Evolutionary conservation across 345 rosid species (phyloP).

Genomic region (Moringa oleifera): DNA sequence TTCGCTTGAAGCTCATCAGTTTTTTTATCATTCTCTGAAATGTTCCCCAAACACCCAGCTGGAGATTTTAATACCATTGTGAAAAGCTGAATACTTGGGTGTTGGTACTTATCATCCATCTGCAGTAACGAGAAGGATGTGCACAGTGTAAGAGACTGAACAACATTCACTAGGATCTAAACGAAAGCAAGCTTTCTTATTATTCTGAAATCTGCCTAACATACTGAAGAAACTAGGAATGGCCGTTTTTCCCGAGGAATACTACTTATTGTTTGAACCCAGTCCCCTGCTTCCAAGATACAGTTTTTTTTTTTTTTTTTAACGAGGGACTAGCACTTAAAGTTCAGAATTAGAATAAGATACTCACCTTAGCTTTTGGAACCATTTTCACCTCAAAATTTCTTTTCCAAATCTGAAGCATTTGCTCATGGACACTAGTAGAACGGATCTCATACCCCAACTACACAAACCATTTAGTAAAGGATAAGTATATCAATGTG

Average conservation of each 20-base stretch:
- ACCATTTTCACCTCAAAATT: constrained; percentile 74
- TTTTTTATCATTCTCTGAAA: constrained; percentile 13
- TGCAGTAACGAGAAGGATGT: constrained; percentile 21
- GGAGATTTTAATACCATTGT: constrained; percentile 52
- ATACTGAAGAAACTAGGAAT: too few relatives aligned
- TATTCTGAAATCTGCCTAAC: too few relatives aligned
- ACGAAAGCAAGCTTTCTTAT: too few relatives aligned
- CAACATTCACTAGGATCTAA: background rate
- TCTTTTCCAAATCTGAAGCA: constrained; percentile 76
- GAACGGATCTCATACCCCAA: constrained; percentile 94
- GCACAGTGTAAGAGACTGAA: background rate
- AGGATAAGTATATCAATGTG: constrained; percentile 1
- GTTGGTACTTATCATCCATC: constrained; percentile 85
- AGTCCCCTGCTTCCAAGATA: too few relatives aligned
- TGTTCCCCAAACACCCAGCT: constrained; percentile 21
- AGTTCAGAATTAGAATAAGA: background rate
- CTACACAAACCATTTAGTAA: constrained; percentile 29
- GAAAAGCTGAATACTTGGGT: constrained; percentile 84
- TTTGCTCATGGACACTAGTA: constrained; percentile 72
- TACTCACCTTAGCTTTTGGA: constrained; percentile 61
- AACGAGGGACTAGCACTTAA: too few relatives aligned
- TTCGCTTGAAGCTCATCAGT: constrained; percentile 24
- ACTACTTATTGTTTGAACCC: too few relatives aligned
- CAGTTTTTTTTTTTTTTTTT: too few relatives aligned
- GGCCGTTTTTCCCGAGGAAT: too few relatives aligned